These are phyloP conservation scores for Nymphaea thermarum DNA, from an alignment of 164 flowering plant species.

Conservation along the genomic window DNA sequence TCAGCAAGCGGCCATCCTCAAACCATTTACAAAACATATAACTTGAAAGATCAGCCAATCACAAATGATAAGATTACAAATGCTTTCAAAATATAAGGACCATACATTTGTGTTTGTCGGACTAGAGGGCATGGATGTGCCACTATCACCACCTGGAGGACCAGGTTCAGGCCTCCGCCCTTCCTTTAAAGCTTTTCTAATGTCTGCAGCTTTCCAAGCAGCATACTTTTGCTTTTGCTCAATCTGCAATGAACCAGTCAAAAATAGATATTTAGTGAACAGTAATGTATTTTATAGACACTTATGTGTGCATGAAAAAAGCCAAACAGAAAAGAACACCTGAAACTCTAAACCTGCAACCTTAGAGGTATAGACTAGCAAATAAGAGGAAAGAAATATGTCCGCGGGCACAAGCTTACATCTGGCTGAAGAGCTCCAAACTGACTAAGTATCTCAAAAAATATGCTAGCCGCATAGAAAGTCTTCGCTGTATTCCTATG, in stretches of 20 bases:
- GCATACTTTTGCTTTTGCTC: conserved; percentile 98
- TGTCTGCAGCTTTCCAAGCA: conserved; percentile 99
- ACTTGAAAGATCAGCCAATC: neutral
- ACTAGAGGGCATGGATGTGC: conserved; percentile 35
- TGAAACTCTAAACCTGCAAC: neutral
- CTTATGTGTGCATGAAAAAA: neutral
- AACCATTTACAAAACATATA: neutral
- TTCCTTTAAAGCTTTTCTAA: conserved; percentile 92
- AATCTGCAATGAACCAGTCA: conserved; percentile 36
- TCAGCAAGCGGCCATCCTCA: neutral
- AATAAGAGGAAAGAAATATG: neutral
- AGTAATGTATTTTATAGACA: neutral
- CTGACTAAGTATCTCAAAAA: conserved; percentile 89
- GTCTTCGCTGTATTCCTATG: conserved; percentile 91
- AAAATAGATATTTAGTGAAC: neutral
- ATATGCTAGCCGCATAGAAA: conserved; percentile 97
- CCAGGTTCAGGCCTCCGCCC: conserved; percentile 91
- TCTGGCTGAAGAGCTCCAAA: conserved; percentile 90
- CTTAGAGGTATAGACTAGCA: neutral
- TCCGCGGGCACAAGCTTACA: conserved; percentile 34
- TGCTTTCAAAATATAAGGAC: conserved; percentile 4
- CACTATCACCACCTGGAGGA: conserved; percentile 71
- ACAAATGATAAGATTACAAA: neutral
- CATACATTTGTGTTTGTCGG: conserved; percentile 42
- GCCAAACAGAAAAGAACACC: neutral